Percentiles rank a stretch among this genome's conserved stretches.
phyloP scores from a whole-genome alignment of 176 grass and related monocot genomes.

The Oropetium thomaeum region DNA sequence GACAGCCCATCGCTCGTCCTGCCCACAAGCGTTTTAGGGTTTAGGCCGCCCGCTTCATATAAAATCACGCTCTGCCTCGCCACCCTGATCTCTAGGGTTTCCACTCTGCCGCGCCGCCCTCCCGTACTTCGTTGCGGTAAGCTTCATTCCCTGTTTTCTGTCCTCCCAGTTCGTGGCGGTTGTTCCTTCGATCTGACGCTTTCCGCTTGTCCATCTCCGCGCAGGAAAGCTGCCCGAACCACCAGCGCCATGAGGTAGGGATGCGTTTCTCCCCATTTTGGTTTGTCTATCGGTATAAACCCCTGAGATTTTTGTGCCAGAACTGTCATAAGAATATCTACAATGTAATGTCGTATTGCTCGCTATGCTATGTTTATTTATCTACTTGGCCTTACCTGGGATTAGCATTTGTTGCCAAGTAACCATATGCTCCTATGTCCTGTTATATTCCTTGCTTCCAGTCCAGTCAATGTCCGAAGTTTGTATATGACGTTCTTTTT shows the following conservation, averaged over 20 bases:
- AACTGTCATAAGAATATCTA: too few species aligned
- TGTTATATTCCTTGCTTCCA: not conserved
- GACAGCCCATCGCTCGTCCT: not conserved
- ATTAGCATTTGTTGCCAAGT: not conserved
- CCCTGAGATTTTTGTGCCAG: too few species aligned
- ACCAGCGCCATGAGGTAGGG: conserved; percentile 41
- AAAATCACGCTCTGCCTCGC: not conserved
- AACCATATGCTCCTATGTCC: not conserved
- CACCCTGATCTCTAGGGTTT: not conserved
- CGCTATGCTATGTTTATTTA: not conserved
- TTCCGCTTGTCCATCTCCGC: not conserved
- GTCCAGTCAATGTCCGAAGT: too few species aligned
- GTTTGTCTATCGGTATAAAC: not conserved
- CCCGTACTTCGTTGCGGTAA: conserved; percentile 13
- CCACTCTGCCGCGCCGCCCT: conserved; percentile 15
- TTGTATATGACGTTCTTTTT: too few species aligned
- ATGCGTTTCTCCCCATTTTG: not conserved
- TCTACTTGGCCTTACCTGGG: not conserved
- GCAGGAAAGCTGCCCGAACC: conserved; percentile 1
- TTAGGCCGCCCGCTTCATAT: conserved; percentile 1
- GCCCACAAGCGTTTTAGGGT: not conserved
- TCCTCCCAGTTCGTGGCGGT: not conserved
- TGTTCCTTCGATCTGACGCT: not conserved
- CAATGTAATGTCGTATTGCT: not conserved
- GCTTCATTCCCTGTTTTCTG: not conserved